phyloP scores from a whole-genome alignment of 1,284 basidiomycete genomes.

The Puccinia coronata region DNA sequence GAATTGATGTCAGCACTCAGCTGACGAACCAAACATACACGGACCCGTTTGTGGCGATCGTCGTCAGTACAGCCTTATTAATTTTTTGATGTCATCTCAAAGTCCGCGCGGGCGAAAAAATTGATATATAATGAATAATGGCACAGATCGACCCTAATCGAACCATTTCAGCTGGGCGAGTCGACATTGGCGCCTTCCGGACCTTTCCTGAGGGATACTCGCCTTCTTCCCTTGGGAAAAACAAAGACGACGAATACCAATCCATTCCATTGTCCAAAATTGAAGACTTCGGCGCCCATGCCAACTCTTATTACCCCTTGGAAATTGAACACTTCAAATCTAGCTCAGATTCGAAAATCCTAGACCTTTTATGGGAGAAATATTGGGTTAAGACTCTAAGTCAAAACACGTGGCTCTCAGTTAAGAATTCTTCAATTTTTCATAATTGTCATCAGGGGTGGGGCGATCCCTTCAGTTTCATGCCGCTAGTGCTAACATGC shows the following conservation, averaged over 20 bases:
- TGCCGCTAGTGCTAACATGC: background rate
- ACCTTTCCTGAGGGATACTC: constrained; percentile 77
- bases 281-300: constrained; percentile 96
- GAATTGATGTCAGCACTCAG: constrained; percentile 95
- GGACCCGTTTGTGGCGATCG: constrained; percentile 96
- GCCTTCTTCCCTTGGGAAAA: constrained; percentile 40
- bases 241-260: constrained; percentile 3
- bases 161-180: constrained; percentile 94
- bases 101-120: constrained; percentile 13
- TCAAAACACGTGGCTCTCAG: constrained; percentile 84
- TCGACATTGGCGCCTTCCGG: constrained; percentile 96
- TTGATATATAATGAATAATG: background rate
- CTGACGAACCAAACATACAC: constrained; percentile 89
- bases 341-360: constrained; percentile 76
- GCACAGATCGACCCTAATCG: constrained; percentile 94
- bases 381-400: constrained; percentile 97
- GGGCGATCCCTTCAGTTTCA: constrained; percentile 6
- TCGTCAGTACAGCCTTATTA: constrained; percentile 66
- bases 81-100: background rate
- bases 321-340: constrained; percentile 95
- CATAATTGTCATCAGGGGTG: background rate
- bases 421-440: constrained; percentile 60
- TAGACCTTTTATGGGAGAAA: constrained; percentile 95
- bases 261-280: constrained; percentile 71
- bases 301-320: constrained; percentile 91